Conservation (phyloP, 2,329 filamentous ascomycete genomes). For the Madurella fahalii region DNA sequence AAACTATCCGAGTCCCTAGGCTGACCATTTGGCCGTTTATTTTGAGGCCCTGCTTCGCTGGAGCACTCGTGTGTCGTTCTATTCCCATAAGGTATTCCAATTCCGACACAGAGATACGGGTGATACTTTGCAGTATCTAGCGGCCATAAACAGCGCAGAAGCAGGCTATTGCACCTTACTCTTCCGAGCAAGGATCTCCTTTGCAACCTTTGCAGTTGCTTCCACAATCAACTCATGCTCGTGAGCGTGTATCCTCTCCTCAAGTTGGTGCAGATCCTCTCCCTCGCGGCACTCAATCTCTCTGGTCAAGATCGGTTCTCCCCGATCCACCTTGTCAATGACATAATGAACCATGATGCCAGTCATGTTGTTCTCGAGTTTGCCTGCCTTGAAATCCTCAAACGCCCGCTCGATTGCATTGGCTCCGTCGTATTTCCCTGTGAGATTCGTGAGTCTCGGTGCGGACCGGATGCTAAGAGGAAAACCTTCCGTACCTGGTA, state of each 20-base stretch:
- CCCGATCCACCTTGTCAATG: constrained; percentile 73
- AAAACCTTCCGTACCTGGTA: constrained; percentile 50
- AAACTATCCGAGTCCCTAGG: too few relatives aligned
- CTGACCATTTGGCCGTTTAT: too few relatives aligned
- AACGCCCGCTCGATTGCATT: constrained; percentile 75
- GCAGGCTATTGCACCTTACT: constrained; percentile 7
- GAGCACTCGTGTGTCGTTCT: too few relatives aligned
- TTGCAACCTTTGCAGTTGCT: constrained; percentile 54
- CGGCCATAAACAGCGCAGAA: not conserved
- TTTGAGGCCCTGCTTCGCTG: too few relatives aligned
- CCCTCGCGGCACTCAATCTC: constrained; percentile 64
- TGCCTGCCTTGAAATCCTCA: constrained; percentile 61
- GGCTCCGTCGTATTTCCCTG: constrained; percentile 70
- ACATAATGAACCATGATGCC: constrained; percentile 92
- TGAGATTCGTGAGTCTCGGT: not conserved
- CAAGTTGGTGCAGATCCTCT: constrained; percentile 61
- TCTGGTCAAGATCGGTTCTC: constrained; percentile 64
- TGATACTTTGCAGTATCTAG: too few relatives aligned
- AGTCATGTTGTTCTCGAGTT: constrained; percentile 64
- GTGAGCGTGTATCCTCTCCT: constrained; percentile 67
- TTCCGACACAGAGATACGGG: too few relatives aligned
- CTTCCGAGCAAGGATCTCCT: constrained; percentile 34
- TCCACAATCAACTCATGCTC: constrained; percentile 80
- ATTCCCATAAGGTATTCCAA: too few relatives aligned
- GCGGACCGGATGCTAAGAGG: not conserved